Evolutionary conservation across 352 stramenopile species (phyloP).

Genomic region (Peronospora tabacina): DNA sequence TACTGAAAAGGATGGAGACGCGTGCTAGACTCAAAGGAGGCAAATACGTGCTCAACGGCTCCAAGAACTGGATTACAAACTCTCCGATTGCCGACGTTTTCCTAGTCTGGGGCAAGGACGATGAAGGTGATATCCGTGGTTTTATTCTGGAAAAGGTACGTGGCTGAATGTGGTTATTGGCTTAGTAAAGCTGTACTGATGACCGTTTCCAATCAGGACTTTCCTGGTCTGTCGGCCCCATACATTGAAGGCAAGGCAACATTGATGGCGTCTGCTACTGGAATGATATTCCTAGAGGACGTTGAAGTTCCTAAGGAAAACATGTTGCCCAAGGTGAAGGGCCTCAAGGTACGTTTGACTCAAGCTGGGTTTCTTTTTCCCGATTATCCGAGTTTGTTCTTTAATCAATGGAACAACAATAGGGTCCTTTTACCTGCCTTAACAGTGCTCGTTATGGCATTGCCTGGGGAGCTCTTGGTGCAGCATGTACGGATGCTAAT

Average conservation of each 20-base stretch:
- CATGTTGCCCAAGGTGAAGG: conserved; percentile 88
- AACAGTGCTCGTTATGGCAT: conserved; percentile 98
- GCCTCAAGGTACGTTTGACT: conserved; percentile 48
- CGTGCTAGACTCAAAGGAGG: conserved; percentile 77
- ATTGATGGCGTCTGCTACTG: conserved; percentile 91
- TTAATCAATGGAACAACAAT: conserved; percentile 1
- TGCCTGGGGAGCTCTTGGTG: conserved; percentile 93
- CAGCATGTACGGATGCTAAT: conserved; percentile 62
- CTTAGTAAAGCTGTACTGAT: not conserved
- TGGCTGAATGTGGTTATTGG: not conserved
- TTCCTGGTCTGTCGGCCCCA: conserved; percentile 87
- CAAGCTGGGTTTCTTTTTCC: not conserved
- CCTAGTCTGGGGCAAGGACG: conserved; percentile 95
- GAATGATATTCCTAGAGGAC: conserved; percentile 98
- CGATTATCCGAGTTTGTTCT: not conserved
- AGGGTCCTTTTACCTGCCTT: conserved; percentile 95
- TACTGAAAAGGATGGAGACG: conserved; percentile 88
- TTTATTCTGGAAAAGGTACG: conserved; percentile 92
- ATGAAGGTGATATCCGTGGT: conserved; percentile 90
- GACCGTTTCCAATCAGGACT: conserved; percentile 44
- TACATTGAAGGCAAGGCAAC: conserved; percentile 96
- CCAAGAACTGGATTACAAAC: conserved; percentile 96
- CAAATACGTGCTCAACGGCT: conserved; percentile 95
- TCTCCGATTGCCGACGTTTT: conserved; percentile 95
- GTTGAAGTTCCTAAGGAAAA: conserved; percentile 91